phyloP scores from a whole-genome alignment of 192 early-diverging fungal species.

The Anaeromyces robustus region DNA sequence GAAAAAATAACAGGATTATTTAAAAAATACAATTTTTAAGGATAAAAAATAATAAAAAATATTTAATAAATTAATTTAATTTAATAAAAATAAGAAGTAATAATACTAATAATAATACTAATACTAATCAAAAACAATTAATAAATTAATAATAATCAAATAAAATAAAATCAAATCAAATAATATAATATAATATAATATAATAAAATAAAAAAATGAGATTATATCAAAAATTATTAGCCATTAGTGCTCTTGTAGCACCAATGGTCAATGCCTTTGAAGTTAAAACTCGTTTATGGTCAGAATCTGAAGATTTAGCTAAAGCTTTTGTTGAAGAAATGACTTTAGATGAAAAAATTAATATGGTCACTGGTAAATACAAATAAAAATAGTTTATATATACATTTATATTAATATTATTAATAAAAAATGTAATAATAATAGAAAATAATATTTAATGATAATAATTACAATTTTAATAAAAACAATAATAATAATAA shows the following conservation, averaged over 20 bases:
- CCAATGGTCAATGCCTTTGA: not conserved
- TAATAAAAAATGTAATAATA: too few relatives aligned
- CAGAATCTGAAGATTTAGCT: not conserved
- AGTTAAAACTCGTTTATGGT: not conserved
- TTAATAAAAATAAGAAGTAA: too few relatives aligned
- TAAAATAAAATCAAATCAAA: too few relatives aligned
- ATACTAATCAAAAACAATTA: too few relatives aligned
- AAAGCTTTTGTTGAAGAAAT: not conserved
- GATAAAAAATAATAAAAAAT: not conserved
- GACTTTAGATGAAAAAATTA: not conserved
- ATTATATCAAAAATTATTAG: not conserved
- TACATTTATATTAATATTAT: too few relatives aligned
- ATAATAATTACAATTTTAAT: too few relatives aligned
- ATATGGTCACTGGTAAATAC: not conserved
- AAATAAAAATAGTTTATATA: not conserved
- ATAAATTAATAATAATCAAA: too few relatives aligned
- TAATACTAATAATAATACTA: too few relatives aligned
- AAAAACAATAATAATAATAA: too few relatives aligned
- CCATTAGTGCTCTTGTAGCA: not conserved
- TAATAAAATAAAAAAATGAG: not conserved
- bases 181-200: not conserved
- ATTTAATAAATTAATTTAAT: too few relatives aligned
- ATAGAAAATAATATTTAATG: too few relatives aligned
- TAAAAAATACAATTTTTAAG: not conserved
- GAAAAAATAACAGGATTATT: not conserved